These are phyloP conservation scores for Ustilago hordei DNA, from an alignment of 1,284 basidiomycete genomes.

Conservation along the genomic window DNA sequence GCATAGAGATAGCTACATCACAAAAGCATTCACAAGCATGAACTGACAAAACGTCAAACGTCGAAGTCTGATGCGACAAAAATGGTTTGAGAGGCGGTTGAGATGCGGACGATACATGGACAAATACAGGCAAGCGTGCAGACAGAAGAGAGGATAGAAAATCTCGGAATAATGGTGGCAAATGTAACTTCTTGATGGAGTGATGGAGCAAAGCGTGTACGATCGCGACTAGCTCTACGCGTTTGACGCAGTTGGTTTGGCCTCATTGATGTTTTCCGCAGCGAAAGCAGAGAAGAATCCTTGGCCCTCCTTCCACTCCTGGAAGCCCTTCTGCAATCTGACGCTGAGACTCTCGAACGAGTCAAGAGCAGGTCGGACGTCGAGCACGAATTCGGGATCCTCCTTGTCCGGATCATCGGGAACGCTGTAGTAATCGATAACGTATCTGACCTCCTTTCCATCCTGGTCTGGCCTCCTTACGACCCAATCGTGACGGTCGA, in stretches of 20 bases:
- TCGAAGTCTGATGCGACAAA: background rate
- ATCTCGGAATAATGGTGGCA: background rate
- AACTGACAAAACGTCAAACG: too few species aligned
- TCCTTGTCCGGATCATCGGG: slow-evolving; percentile 60
- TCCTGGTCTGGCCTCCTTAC: slow-evolving; percentile 76
- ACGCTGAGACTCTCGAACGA: slow-evolving; percentile 52
- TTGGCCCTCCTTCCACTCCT: slow-evolving; percentile 60
- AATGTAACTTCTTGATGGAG: background rate
- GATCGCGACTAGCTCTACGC: background rate
- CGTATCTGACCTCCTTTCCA: slow-evolving; percentile 65
- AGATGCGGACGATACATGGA: background rate
- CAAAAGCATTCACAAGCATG: slow-evolving; percentile 7
- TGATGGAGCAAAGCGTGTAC: background rate
- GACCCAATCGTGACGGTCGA: slow-evolving; percentile 99
- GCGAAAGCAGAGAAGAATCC: slow-evolving; percentile 47
- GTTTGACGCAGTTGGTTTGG: slow-evolving; percentile 15
- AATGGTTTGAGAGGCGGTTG: background rate
- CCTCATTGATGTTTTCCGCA: slow-evolving; percentile 15
- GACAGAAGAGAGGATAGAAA: background rate
- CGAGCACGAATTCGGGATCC: slow-evolving; percentile 63
- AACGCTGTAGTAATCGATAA: slow-evolving; percentile 68
- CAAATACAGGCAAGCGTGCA: background rate
- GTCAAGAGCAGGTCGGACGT: slow-evolving; percentile 64
- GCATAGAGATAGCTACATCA: background rate
- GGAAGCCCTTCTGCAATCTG: slow-evolving; percentile 50